Percentiles rank a stretch among this genome's conserved stretches.
Conservation (phyloP, 148 eudicot genomes). For the Spergularia bocconei region DNA sequence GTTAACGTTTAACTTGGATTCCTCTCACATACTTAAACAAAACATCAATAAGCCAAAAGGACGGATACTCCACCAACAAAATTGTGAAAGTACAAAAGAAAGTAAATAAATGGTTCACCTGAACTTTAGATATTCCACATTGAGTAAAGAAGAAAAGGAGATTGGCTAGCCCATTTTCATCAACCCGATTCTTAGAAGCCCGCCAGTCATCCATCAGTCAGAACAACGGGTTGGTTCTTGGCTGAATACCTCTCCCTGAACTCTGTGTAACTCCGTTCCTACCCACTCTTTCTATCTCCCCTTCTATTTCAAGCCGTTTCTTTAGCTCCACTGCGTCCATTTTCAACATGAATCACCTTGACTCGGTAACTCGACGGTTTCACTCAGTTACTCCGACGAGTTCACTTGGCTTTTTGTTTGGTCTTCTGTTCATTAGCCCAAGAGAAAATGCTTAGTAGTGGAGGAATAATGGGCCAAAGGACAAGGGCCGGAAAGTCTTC, state of each 20-base stretch:
- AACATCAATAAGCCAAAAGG: not conserved
- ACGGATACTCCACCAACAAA: not conserved
- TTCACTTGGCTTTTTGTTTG: not conserved
- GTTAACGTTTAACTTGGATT: no score
- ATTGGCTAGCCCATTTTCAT: slow-evolving; percentile 49
- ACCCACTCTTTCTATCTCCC: slow-evolving; percentile 69
- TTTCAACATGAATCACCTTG: slow-evolving; percentile 1
- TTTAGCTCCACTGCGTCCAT: slow-evolving; percentile 30
- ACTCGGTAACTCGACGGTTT: slow-evolving; percentile 9
- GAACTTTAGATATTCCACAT: slow-evolving; percentile 67
- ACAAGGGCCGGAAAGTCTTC: no score
- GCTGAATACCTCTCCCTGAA: slow-evolving; percentile 53
- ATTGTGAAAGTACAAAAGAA: not conserved
- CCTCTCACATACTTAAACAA: not conserved
- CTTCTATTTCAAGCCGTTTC: slow-evolving; percentile 58
- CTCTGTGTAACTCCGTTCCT: slow-evolving; percentile 63
- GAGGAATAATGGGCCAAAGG: no score
- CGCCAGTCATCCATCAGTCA: slow-evolving; percentile 82
- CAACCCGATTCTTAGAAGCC: slow-evolving; percentile 70
- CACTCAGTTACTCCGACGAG: not conserved
- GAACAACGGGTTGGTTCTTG: slow-evolving; percentile 66
- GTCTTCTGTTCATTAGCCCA: no score
- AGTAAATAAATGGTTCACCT: slow-evolving; percentile 36
- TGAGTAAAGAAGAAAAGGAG: slow-evolving; percentile 52
- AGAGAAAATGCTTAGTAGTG: no score